These are phyloP conservation scores for Paecilomyces fulvus DNA, from an alignment of 2,329 filamentous ascomycete species.

Conservation along the genomic window DNA sequence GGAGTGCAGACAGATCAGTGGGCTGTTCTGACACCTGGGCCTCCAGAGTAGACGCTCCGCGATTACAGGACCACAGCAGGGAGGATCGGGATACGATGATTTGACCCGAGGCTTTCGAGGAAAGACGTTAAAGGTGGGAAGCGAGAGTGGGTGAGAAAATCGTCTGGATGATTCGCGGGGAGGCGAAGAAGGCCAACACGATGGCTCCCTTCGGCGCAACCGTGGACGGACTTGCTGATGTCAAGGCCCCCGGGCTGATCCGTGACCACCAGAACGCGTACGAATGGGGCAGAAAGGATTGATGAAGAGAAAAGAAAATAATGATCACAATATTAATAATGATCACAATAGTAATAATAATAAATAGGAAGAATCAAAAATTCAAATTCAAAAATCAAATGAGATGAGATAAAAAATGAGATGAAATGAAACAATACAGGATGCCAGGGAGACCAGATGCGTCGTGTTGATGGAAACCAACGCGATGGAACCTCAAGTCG, in stretches of 20 bases:
- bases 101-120: neutral
- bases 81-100: neutral
- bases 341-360: no score
- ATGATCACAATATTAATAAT: no score
- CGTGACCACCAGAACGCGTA: constrained; percentile 2
- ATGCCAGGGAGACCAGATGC: no score
- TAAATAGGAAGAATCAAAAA: no score
- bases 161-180: constrained; percentile 12
- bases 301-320: no score
- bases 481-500: no score
- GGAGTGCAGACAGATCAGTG: no score
- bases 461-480: no score
- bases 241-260: constrained; percentile 15
- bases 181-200: constrained; percentile 10
- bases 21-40: neutral
- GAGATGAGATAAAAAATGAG: no score
- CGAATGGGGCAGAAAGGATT: neutral
- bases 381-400: no score
- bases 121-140: neutral
- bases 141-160: constrained; percentile 1
- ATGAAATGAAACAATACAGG: no score
- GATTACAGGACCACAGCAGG: neutral
- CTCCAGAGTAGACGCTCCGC: neutral
- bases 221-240: constrained; percentile 14
- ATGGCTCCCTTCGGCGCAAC: constrained; percentile 9